These are phyloP conservation scores for Lyophyllum decastes DNA, from an alignment of 768 basidiomycete genomes.

Conservation along the genomic window DNA sequence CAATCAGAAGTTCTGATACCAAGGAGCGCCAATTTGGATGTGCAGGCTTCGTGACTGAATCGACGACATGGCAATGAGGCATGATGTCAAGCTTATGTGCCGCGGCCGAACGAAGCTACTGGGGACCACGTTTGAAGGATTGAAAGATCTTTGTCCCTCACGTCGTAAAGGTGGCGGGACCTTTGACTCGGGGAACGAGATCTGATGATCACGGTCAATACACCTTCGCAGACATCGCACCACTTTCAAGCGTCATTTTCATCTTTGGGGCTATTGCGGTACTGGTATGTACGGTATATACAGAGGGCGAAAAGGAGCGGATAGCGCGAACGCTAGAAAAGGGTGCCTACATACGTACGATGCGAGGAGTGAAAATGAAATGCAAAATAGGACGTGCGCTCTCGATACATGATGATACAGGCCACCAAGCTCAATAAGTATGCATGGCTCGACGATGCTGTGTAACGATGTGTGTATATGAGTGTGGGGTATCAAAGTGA, in stretches of 20 bases:
- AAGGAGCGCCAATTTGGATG: not conserved
- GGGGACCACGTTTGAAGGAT: conserved; percentile 4
- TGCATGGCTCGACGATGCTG: not conserved
- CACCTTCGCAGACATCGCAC: not conserved
- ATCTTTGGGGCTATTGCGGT: not conserved
- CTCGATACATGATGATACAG: conserved; percentile 11
- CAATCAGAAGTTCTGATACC: conserved; percentile 15
- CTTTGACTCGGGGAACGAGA: conserved; percentile 14
- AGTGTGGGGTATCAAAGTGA: conserved; percentile 3
- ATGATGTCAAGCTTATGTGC: conserved; percentile 3
- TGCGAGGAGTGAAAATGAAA: not conserved
- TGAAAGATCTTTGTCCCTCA: conserved; percentile 5
- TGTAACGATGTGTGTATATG: not conserved
- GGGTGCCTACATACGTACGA: not conserved
- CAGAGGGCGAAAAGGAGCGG: not conserved
- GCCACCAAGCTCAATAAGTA: conserved; percentile 15
- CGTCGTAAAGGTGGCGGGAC: not conserved
- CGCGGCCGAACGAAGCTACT: not conserved
- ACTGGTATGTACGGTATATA: conserved; percentile 5
- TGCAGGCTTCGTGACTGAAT: not conserved
- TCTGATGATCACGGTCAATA: not conserved
- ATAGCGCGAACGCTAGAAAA: not conserved
- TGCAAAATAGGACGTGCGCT: not conserved
- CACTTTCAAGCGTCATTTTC: not conserved
- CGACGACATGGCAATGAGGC: not conserved